phyloP scores from a whole-genome alignment of 768 basidiomycete genomes.

The Agaricus blazei region DNA sequence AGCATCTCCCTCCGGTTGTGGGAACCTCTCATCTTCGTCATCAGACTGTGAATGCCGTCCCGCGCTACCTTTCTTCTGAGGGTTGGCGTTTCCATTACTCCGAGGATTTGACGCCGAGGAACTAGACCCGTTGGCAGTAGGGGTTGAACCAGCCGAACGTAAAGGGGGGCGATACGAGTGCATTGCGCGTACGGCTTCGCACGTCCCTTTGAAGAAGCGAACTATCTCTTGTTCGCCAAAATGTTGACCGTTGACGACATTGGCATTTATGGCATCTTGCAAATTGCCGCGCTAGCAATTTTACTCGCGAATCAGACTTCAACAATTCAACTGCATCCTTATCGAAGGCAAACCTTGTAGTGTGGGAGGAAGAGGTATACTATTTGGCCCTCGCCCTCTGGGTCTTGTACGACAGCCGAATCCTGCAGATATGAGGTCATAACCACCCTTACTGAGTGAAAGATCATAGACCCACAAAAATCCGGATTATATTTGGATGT shows the following conservation, averaged over 20 bases:
- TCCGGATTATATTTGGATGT: conserved; percentile 96
- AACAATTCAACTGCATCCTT: neutral
- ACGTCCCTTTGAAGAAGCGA: conserved; percentile 88
- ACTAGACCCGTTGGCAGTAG: conserved; percentile 7
- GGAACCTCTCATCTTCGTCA: conserved; percentile 62
- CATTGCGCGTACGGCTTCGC: conserved; percentile 91
- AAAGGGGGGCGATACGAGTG: conserved; percentile 71
- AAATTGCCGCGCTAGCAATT: conserved; percentile 75
- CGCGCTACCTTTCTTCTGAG: conserved; percentile 18
- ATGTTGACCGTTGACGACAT: conserved; percentile 75
- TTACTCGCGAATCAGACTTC: neutral
- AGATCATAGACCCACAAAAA: conserved; percentile 49
- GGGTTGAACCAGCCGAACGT: conserved; percentile 26
- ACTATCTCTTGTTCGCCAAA: conserved; percentile 90
- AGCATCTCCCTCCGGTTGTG: conserved; percentile 69
- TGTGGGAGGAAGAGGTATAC: conserved; percentile 95
- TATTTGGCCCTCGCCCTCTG: conserved; percentile 88
- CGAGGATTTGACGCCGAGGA: neutral
- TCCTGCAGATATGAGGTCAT: conserved; percentile 44
- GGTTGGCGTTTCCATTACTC: conserved; percentile 5
- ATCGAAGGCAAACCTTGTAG: conserved; percentile 59
- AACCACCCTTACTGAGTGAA: neutral
- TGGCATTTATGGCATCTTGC: conserved; percentile 89
- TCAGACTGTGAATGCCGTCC: conserved; percentile 24
- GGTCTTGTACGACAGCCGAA: conserved; percentile 91